Conservation (phyloP, 148 eudicot genomes). For the Arctostaphylos glauca region DNA sequence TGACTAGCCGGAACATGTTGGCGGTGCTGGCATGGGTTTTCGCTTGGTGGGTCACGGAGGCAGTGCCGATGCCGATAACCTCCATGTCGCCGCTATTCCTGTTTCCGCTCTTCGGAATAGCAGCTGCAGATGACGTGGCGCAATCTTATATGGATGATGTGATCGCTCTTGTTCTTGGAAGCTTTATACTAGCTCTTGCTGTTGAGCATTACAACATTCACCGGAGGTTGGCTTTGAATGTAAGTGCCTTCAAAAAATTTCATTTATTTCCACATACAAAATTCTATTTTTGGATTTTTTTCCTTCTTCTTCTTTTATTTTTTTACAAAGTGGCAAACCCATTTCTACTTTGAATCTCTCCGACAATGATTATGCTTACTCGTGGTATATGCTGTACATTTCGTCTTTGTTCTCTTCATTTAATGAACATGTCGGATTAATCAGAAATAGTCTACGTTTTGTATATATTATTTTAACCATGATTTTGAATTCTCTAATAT, state of each 20-base stretch:
- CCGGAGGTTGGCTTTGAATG: constrained; percentile 84
- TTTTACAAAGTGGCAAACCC: not conserved
- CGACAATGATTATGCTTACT: too few relatives aligned
- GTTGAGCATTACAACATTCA: constrained; percentile 97
- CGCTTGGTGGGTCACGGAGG: constrained; percentile 92
- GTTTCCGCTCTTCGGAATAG: constrained; percentile 76
- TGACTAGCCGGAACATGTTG: constrained; percentile 60
- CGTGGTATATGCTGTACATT: too few relatives aligned
- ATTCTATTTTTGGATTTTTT: too few relatives aligned
- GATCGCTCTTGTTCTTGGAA: constrained; percentile 80
- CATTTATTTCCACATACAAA: too few relatives aligned
- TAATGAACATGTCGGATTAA: too few relatives aligned
- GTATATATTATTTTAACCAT: too few relatives aligned
- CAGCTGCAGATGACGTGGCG: constrained; percentile 69
- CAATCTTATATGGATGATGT: constrained; percentile 83
- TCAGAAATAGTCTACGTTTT: too few relatives aligned
- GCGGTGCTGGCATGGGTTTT: constrained; percentile 75
- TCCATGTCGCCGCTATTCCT: constrained; percentile 93
- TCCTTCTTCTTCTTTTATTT: not conserved
- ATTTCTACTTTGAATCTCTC: too few relatives aligned
- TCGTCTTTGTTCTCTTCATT: too few relatives aligned
- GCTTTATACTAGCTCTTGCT: constrained; percentile 93
- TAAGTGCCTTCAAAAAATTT: constrained; percentile 24
- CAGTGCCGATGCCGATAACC: constrained; percentile 93
- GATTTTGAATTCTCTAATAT: too few relatives aligned